Evolutionary conservation across 345 rosid genomes (phyloP).

Genomic region (Balakata baccata): DNA sequence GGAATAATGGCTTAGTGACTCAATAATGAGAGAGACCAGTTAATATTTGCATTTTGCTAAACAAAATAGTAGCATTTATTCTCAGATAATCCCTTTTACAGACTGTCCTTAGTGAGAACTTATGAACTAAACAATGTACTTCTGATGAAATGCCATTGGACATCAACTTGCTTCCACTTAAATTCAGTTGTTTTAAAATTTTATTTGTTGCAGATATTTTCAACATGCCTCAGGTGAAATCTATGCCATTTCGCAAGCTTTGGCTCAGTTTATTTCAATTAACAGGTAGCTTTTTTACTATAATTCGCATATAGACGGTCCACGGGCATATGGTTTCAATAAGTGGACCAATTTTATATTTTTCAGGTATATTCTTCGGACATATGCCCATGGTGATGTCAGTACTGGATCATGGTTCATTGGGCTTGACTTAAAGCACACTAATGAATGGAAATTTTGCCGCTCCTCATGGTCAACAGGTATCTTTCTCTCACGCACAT

Average conservation of each 20-base stretch:
- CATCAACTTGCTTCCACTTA: constrained; percentile 3
- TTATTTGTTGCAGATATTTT: constrained; percentile 51
- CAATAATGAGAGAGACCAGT: neutral
- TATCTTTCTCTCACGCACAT: constrained; percentile 16
- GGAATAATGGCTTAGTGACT: too few species aligned
- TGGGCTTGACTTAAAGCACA: constrained; percentile 48
- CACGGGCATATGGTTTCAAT: neutral
- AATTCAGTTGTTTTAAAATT: neutral
- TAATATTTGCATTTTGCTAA: neutral
- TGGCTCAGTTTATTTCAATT: constrained; percentile 68
- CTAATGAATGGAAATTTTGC: constrained; percentile 68
- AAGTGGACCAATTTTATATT: neutral
- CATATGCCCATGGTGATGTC: constrained; percentile 70
- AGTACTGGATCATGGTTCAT: constrained; percentile 81
- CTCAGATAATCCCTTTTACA: neutral
- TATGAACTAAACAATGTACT: neutral
- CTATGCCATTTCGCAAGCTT: constrained; percentile 56
- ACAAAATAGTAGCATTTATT: neutral
- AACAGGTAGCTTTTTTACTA: constrained; percentile 41
- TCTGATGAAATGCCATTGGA: neutral
- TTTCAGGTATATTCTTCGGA: constrained; percentile 53
- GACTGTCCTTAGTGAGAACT: neutral
- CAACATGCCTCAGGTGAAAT: constrained; percentile 81
- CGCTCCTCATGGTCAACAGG: constrained; percentile 79
- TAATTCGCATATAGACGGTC: neutral